Evolutionary conservation across 2,329 filamentous ascomycete species (phyloP), one percentile per base, ranked within the genome.

Genomic region (Sordariomycetes sp.): DNA sequence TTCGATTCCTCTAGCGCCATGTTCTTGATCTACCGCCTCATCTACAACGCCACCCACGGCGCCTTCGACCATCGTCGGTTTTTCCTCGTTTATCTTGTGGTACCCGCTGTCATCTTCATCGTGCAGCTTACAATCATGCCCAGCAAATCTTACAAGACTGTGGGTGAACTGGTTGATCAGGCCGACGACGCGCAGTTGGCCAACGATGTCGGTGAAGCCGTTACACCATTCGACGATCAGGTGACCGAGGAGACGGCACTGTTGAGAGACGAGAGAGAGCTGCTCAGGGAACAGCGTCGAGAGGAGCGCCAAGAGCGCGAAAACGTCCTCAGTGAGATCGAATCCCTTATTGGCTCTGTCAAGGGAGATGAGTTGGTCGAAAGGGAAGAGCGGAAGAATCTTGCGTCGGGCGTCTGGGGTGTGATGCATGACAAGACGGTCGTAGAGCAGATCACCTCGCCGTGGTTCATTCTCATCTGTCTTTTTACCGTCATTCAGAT

Each of bases 401-500:
- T 73, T 33, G 72, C 69, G 8, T 83, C 79, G 14, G 86, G 86
- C 5, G 83, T 94, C 21, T 94, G 86, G 83, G 88, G 88, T 18
- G 81, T 82, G 16, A 73, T 94, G 58, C 88, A 94, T 51, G 77
- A 78, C 33, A 66, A 69, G 43, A 74, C 81, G 1, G 82, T 84
- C 0, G 48, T 68, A 16, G 61, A 85, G 47, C 88, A 95, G 57
- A 82, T 94, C 44, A 56, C 62, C 7, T 85, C 81, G 3, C 81
- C 81, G 0, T 94, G 86, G 86, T 94, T 92, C 54, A 64, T 86
- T 14, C 68, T 94, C 24, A 84, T 94, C 46, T 83, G 84, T 5
- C 58, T 86, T 15, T 90, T 94, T 54, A 94, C 86, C 5, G 68
- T 82, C 21, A 59, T 84, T 25, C 79, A 83, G 54, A 84, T 83